Evolutionary conservation across 495 filamentous ascomycete genomes (phyloP).

Genomic region (Bathelium albidoporum): DNA sequence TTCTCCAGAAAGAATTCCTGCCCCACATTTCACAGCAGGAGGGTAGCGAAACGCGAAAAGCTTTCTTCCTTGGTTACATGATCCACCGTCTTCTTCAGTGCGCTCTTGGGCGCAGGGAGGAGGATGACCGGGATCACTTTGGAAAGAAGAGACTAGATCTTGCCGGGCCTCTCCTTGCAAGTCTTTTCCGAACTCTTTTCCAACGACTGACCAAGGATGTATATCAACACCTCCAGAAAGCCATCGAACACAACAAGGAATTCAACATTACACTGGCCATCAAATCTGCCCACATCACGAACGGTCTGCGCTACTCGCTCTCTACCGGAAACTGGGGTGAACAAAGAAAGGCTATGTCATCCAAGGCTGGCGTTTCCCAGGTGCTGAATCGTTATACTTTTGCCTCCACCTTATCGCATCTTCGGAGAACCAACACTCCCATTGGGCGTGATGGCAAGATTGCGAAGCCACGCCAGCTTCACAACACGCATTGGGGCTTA

Average conservation of each 20-base stretch:
- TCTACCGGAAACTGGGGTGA: constrained; percentile 99
- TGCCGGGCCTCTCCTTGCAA: constrained; percentile 85
- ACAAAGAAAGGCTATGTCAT: constrained; percentile 90
- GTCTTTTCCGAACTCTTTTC: constrained; percentile 81
- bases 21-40: constrained; percentile 93
- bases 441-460: constrained; percentile 98
- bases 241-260: constrained; percentile 75
- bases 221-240: constrained; percentile 77
- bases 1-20: constrained; percentile 92
- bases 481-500: constrained; percentile 98
- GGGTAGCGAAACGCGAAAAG: constrained; percentile 93
- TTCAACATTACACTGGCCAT: constrained; percentile 84
- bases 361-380: constrained; percentile 94
- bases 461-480: constrained; percentile 91
- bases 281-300: constrained; percentile 82
- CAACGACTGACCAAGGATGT: constrained; percentile 81
- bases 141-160: constrained; percentile 97
- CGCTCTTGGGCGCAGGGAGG: constrained; percentile 78
- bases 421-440: constrained; percentile 92
- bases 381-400: constrained; percentile 97
- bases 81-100: constrained; percentile 88
- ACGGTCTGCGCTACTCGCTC: constrained; percentile 89
- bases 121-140: constrained; percentile 96
- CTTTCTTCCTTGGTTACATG: constrained; percentile 99
- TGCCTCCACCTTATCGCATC: constrained; percentile 89